Evolutionary conservation across 208 protist species (phyloP).

Genomic region (Endotrypanum monterogeii): DNA sequence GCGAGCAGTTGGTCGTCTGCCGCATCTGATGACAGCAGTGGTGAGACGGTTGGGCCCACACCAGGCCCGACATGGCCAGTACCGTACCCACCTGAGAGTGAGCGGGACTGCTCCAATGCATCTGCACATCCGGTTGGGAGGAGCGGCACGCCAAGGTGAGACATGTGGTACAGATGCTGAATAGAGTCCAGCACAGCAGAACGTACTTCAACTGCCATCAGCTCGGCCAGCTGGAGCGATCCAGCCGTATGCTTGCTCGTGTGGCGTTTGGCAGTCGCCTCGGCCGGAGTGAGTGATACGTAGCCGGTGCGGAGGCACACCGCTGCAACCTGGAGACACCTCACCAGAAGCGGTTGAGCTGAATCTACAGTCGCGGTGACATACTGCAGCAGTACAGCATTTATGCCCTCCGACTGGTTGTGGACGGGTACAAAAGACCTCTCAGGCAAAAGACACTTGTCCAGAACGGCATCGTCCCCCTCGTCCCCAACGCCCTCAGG

Average conservation of each 20-base stretch:
- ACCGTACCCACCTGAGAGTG: not conserved
- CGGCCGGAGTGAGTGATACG: not conserved
- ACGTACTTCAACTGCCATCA: slow-evolving; percentile 6
- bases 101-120: not conserved
- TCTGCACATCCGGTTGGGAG: not conserved
- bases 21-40: not conserved
- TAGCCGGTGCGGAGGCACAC: slow-evolving; percentile 8
- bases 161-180: slow-evolving; percentile 12
- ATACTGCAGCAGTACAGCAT: slow-evolving; percentile 1
- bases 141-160: not conserved
- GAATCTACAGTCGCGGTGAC: slow-evolving; percentile 10
- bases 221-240: not conserved
- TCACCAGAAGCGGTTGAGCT: slow-evolving; percentile 8
- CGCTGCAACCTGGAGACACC: slow-evolving; percentile 6
- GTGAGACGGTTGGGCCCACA: not conserved
- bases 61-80: not conserved
- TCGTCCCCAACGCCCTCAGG: not conserved
- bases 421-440: not conserved
- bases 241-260: not conserved
- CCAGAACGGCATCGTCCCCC: not conserved
- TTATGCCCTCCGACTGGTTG: not conserved
- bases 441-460: not conserved
- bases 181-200: slow-evolving; percentile 4
- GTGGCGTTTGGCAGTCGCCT: not conserved
- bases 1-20: slow-evolving; percentile 16